Percentiles rank a stretch among this genome's conserved stretches.
These are phyloP conservation scores for Pythium utonaiense DNA, from an alignment of 352 stramenopile genomes.

Conservation along the genomic window DNA sequence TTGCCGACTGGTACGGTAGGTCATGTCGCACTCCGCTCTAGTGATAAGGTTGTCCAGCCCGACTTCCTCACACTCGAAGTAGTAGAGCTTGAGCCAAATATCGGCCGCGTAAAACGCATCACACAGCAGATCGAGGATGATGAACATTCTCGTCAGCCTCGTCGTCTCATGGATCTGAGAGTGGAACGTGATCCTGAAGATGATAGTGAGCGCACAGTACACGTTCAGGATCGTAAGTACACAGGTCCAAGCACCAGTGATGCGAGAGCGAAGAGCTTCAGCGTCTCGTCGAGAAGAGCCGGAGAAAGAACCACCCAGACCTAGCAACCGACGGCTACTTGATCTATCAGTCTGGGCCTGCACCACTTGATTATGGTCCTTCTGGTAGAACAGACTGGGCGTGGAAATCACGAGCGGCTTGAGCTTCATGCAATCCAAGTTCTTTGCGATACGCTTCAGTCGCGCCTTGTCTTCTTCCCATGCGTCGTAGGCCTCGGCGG, in stretches of 20 bases:
- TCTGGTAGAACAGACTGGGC: slow-evolving; percentile 49
- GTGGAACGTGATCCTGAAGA: slow-evolving; percentile 73
- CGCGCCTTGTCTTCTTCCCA: slow-evolving; percentile 39
- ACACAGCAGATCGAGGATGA: slow-evolving; percentile 44
- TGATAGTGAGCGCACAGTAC: slow-evolving; percentile 60
- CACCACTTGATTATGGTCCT: slow-evolving; percentile 23
- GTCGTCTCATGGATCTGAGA: slow-evolving; percentile 35
- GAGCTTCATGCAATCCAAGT: slow-evolving; percentile 51
- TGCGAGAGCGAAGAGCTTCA: slow-evolving; percentile 18
- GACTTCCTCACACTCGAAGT: slow-evolving; percentile 48
- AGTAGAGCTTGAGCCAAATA: slow-evolving; percentile 70
- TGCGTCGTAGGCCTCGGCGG: slow-evolving; percentile 33
- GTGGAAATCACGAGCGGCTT: slow-evolving; percentile 49
- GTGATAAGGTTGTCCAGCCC: slow-evolving; percentile 44
- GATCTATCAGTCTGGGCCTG: background rate
- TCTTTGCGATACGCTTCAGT: slow-evolving; percentile 34
- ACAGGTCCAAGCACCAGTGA: slow-evolving; percentile 43
- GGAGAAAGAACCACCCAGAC: background rate
- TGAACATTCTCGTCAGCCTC: slow-evolving; percentile 20
- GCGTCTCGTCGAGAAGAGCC: background rate
- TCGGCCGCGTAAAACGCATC: slow-evolving; percentile 51
- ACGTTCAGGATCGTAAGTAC: slow-evolving; percentile 55
- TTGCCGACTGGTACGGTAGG: slow-evolving; percentile 36
- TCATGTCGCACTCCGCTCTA: slow-evolving; percentile 27
- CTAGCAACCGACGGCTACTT: background rate